Evolutionary conservation across 768 basidiomycete genomes (phyloP), one percentile per base, ranked within the genome.

Genomic region (Neoboletus subvelutipes): DNA sequence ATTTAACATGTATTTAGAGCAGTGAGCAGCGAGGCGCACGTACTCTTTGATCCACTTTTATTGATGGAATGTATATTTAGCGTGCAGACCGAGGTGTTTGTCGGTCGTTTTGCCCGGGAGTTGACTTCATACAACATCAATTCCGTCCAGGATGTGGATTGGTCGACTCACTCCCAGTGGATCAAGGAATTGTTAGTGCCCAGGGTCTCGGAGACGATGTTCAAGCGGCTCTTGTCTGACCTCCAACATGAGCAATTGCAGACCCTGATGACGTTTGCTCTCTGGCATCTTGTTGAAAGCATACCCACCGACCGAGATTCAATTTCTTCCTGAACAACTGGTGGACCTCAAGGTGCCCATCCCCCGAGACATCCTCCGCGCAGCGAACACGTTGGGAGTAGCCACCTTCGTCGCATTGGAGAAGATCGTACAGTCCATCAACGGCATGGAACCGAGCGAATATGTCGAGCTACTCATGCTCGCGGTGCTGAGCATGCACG

Each of bases 1-100:
- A 0, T 87, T 88, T 59, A 86, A 88, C 64, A 65, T 87, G 34
- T 84, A 84, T 72, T 83, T 85, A 63, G 83, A 86, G 36, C 82
- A 85, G 86, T 86, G 67, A 68, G 85, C 73, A 82, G 80, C 82
- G 65, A 64, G 81, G 71, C 20, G 10, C 4, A 15, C 10, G 13
- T 22, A 33, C 7, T 17, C 31, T 52, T 43, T 10, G 12, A 11
- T 3, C 9, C 39, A 2, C 26, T 18, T 46, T 53, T 22, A 9
- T 48, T 34, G 5, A 57, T 1, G 45, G 42, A 4, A 11, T 20
- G 5, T 18, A 12, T 49, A 9, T 42, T 20, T 20, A 83, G 82
- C 52, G 76, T 82, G 12, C 74, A 77, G 15, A 82, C 79, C 0
- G 79, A 80, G 64, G 76, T 75, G 50, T 73, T 68, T 46, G 66